Evolutionary conservation across 176 grass and related monocot genomes (phyloP), one percentile per base, ranked within the genome.

Genomic region (Musa acuminata): DNA sequence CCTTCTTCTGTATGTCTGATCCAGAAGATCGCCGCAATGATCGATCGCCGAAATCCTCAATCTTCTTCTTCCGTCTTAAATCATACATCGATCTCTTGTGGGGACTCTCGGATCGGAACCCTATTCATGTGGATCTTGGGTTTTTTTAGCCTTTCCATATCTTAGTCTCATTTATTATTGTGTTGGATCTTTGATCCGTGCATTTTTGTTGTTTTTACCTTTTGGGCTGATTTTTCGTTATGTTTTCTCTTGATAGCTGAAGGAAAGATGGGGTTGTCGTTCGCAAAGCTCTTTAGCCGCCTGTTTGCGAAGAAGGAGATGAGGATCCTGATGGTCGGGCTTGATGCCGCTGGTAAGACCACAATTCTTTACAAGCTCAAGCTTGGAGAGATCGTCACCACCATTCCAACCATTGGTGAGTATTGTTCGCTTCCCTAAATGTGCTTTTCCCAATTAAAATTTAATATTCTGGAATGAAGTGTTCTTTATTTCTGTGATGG

Each of bases 291-390:
- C 8, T 70, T 70, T 70, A 70, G 67, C 48, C 67, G 67, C 48
- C 16, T 70, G 48, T 70, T 70, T 70, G 67, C 67, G 14, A 70
- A 70, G 48, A 70, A 70, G 67, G 67, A 70, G 67, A 70, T 70
- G 67, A 49, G 67, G 16, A 70, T 70, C 43, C 43, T 70, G 35
- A 70, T 70, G 67, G 67, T 70, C 67, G 67, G 67, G 48, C 67
- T 70, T 70, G 67, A 70, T 70, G 67, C 67, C 19, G 67, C 67
- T 50, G 67, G 67, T 70, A 70, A 70, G 67, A 70, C 67, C 8
- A 70, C 67, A 13, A 70, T 70, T 16, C 67, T 70, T n/a, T 70
- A 70, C 67, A 70, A 70, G 67, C 67, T 70, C 67, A 70, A 70
- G 48, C 67, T 70, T 11, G 67, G 67, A 70, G 67, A 70, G 67